Evolutionary conservation across 2,329 filamentous ascomycete species (phyloP), one percentile per base, ranked within the genome.

Genomic region (Fusarium sp.): DNA sequence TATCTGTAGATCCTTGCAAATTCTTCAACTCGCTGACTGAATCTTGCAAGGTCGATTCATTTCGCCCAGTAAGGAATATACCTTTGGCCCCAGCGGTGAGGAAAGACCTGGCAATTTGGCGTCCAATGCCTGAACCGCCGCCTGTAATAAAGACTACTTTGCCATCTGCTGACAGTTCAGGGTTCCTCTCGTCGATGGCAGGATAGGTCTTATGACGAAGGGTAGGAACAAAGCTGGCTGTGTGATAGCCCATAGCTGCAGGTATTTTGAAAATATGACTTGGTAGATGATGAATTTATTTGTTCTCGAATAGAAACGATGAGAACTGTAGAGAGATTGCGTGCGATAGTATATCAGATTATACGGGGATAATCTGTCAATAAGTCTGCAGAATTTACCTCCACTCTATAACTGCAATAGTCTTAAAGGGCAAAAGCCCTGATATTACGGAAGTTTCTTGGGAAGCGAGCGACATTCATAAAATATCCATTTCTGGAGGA

Each of bases 141-240:
- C 57, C 57, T 11, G 57, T 59, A 8, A 59, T n/a, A 3, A 59
- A 60, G 5, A 38, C 52, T 11, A 41, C 13, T 12, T 46, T 60
- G 2, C 57, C 52, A 12, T 58, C 18, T 7, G 30, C 32, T 9
- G 57, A 60, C 1, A 60, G 4, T 8, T 40, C 41, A 1, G 52
- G 52, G 2, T 58, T 43, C 3, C 1, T 43, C 24, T 58, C 57
- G n/a, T 43, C 56, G 10, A 60, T 60, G 1, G 13, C 7, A 2
- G 55, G 18, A 9, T 60, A 60, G 6, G 57, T 38, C 2, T 41
- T 15, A 22, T 60, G 41, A 10, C 38, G 57, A 27, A 38, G 34
- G 9, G 52, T 60, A 8, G 52, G 57, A n/a, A 60, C 57, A 6
- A 60, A 60, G 2, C 46, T 25, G 4, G 9, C 27, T 6, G 46